A percentile compares a stretch with the other conserved stretches of the same genome.
phyloP scores from a whole-genome alignment of 148 eudicot genomes.

The Pharnaceum exiguum region DNA sequence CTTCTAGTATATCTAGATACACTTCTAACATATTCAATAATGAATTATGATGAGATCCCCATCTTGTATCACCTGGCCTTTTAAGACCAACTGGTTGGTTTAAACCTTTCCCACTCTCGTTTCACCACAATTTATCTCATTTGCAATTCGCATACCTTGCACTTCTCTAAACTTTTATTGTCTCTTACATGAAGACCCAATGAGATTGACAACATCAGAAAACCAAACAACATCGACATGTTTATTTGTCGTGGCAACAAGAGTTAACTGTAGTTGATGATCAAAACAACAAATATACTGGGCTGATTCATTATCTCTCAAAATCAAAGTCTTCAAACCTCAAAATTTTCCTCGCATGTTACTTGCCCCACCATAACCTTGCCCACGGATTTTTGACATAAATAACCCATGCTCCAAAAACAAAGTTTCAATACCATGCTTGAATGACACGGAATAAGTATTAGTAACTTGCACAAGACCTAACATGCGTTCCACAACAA shows the following conservation, averaged over 20 bases:
- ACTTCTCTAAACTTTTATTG: not conserved
- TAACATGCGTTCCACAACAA: not conserved
- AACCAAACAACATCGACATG: not conserved
- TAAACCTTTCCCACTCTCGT: not conserved
- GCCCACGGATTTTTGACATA: not conserved
- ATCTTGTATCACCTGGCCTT: not conserved
- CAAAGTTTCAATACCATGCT: not conserved
- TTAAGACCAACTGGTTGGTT: slow-evolving; percentile 8
- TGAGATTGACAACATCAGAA: not conserved
- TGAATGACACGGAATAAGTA: not conserved
- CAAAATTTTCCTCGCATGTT: slow-evolving; percentile 4
- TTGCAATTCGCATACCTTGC: not conserved
- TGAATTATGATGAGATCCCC: not conserved
- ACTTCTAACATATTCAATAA: not conserved
- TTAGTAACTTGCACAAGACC: not conserved
- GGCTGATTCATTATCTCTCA: not conserved
- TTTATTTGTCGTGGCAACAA: not conserved
- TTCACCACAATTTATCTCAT: not conserved
- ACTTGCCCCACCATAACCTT: slow-evolving; percentile 11
- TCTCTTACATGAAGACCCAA: slow-evolving; percentile 2
- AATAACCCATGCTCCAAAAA: not conserved
- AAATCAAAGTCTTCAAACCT: slow-evolving; percentile 1
- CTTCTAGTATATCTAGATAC: not conserved
- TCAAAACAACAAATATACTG: not conserved
- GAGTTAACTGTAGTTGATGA: slow-evolving; percentile 1